phyloP scores from a whole-genome alignment of 345 rosid genomes.

The Euphorbia lathyris region DNA sequence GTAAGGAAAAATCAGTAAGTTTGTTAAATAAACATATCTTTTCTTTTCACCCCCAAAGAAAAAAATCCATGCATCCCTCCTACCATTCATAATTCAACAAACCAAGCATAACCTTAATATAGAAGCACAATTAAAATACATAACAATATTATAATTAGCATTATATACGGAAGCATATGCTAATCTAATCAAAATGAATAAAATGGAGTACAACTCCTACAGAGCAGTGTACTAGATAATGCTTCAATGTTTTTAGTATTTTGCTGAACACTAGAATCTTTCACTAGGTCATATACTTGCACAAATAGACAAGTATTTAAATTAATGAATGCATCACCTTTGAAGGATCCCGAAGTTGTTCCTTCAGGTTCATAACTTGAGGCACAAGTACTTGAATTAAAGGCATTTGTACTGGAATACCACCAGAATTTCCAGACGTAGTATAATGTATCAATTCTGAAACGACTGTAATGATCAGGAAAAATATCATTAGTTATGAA shows the following conservation, averaged over 20 bases:
- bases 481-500: background rate
- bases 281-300: background rate
- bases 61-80: too few relatives aligned
- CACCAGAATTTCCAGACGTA: conserved; percentile 73
- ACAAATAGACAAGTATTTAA: background rate
- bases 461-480: conserved; percentile 54
- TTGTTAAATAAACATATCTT: too few relatives aligned
- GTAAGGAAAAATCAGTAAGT: too few relatives aligned
- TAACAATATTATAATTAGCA: background rate
- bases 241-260: background rate
- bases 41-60: too few relatives aligned
- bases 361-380: conserved; percentile 77
- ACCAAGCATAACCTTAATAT: background rate
- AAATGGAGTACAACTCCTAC: background rate
- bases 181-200: background rate
- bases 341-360: conserved; percentile 74
- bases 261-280: background rate
- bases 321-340: conserved; percentile 50
- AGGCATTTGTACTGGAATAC: conserved; percentile 72
- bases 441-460: conserved; percentile 93
- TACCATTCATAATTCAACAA: too few relatives aligned
- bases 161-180: background rate
- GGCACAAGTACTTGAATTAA: conserved; percentile 94
- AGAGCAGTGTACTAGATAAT: background rate
- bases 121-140: background rate